Evolutionary conservation across 2,329 filamentous ascomycete genomes (phyloP).

Genomic region (Cladophialophora bantiana): DNA sequence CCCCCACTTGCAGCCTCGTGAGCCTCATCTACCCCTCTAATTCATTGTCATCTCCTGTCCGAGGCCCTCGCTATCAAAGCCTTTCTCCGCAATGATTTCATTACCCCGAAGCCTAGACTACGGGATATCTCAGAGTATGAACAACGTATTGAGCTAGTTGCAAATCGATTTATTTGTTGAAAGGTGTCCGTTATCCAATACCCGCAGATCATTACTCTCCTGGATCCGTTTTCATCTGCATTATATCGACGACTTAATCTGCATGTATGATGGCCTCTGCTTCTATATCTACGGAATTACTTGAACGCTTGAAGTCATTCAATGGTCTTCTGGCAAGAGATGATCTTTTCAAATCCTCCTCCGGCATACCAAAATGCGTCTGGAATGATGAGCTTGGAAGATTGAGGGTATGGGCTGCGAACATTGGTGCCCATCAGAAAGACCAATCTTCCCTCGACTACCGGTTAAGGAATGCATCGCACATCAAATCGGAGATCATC

Average conservation of each 20-base stretch:
- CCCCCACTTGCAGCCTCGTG: not conserved
- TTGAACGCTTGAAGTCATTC: slow-evolving; percentile 4
- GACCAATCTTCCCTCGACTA: slow-evolving; percentile 44
- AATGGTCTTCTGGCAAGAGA: not conserved
- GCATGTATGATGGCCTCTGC: not conserved
- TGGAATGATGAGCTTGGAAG: slow-evolving; percentile 25
- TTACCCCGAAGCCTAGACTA: too few relatives aligned
- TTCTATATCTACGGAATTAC: not conserved
- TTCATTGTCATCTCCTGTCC: not conserved
- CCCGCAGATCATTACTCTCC: too few relatives aligned
- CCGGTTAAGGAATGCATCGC: slow-evolving; percentile 42
- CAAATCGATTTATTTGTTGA: too few relatives aligned
- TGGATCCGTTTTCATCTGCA: too few relatives aligned
- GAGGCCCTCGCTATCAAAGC: too few relatives aligned
- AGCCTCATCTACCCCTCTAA: not conserved
- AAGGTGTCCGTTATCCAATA: too few relatives aligned
- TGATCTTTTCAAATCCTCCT: not conserved
- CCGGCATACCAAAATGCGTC: not conserved
- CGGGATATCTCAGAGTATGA: too few relatives aligned
- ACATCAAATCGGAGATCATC: slow-evolving; percentile 27
- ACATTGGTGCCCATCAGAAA: slow-evolving; percentile 43
- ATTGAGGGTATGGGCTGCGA: slow-evolving; percentile 41
- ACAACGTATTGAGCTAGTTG: too few relatives aligned
- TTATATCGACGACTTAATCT: not conserved
- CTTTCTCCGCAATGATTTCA: too few relatives aligned